Percentiles rank a stretch among this genome's conserved stretches.
These are phyloP conservation scores for Drechslerella dactyloides DNA, from an alignment of 2,329 filamentous ascomycete species.

Conservation along the genomic window DNA sequence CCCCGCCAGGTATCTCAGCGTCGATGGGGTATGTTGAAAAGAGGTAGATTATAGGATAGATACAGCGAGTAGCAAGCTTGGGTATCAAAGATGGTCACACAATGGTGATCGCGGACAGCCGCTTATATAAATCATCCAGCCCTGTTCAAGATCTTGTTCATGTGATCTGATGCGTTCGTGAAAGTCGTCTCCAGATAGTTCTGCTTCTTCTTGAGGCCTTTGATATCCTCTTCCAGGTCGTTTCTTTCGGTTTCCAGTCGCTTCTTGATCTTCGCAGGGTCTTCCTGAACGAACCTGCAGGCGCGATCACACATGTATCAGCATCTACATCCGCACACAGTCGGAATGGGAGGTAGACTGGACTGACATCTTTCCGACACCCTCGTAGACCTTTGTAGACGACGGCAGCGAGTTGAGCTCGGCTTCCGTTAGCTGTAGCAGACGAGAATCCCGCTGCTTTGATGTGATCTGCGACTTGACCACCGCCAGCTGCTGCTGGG, in stretches of 20 bases:
- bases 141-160: constrained; percentile 81
- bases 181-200: constrained; percentile 93
- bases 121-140: constrained; percentile 56
- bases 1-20: not conserved
- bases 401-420: constrained; percentile 79
- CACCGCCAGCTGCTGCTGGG: constrained; percentile 89
- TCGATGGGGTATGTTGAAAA: not conserved
- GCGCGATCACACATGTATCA: constrained; percentile 18
- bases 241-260: constrained; percentile 77
- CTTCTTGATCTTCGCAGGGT: constrained; percentile 73
- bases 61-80: constrained; percentile 16
- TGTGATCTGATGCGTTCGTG: constrained; percentile 89
- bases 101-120: not conserved
- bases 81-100: constrained; percentile 21
- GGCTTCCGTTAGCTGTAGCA: constrained; percentile 82
- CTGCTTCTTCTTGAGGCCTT: constrained; percentile 83
- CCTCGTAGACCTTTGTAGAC: constrained; percentile 85
- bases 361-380: constrained; percentile 92
- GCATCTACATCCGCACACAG: constrained; percentile 9
- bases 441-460: constrained; percentile 86
- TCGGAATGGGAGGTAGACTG: not conserved
- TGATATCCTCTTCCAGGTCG: constrained; percentile 76
- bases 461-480: constrained; percentile 81
- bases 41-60: constrained; percentile 31
- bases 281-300: constrained; percentile 82